Conservation (phyloP, 805 yeast genomes). For the Myxozyma kluyveri region DNA sequence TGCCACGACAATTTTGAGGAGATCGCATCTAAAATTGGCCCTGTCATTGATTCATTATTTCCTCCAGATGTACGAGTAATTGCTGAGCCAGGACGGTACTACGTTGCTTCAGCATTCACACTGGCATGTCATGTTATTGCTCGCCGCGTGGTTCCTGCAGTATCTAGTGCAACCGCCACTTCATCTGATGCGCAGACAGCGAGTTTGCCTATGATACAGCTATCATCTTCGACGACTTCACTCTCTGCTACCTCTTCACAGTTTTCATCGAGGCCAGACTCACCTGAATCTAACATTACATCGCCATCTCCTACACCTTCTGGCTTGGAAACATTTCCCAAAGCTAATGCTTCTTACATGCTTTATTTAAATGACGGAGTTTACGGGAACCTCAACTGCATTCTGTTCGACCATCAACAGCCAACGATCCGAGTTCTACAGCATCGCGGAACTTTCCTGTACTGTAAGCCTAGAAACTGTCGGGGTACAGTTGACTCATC, state of each 20-base stretch:
- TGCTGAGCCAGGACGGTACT: conserved; percentile 93
- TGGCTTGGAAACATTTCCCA: no score
- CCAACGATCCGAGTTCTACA: conserved; percentile 69
- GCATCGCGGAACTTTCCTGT: conserved; percentile 48
- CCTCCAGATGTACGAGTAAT: conserved; percentile 57
- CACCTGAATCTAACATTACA: no score
- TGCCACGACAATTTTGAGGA: conserved; percentile 55
- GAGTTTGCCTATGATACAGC: no score
- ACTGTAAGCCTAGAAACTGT: conserved; percentile 22
- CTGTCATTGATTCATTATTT: conserved; percentile 58
- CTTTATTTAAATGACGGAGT: conserved; percentile 91
- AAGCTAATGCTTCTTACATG: no score
- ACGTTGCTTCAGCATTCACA: conserved; percentile 81
- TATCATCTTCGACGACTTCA: conserved; percentile 47
- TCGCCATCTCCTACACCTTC: no score
- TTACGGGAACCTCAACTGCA: conserved; percentile 92
- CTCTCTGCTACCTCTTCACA: no score
- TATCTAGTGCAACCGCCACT: no score
- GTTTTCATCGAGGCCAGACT: no score
- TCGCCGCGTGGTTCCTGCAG: conserved; percentile 56
- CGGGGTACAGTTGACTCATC: conserved; percentile 44
- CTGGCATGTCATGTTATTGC: conserved; percentile 83
- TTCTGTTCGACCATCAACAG: conserved; percentile 84
- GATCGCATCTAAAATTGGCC: conserved; percentile 56
- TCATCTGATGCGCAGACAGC: no score